These are phyloP conservation scores for Hirsutella thompsonii DNA, from an alignment of 2,329 filamentous ascomycete species.

Conservation along the genomic window DNA sequence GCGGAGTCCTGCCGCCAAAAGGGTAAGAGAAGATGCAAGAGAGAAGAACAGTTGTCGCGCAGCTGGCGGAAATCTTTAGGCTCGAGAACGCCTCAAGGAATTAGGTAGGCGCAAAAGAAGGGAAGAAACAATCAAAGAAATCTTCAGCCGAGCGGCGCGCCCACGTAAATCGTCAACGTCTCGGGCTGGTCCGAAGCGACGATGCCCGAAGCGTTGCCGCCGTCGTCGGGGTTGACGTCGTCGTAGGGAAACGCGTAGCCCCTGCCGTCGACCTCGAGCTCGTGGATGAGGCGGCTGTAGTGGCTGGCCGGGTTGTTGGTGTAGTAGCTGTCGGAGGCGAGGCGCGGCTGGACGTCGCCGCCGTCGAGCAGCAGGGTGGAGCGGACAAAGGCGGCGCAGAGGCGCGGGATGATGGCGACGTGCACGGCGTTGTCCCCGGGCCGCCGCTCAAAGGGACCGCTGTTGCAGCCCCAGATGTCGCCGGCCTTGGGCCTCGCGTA, in stretches of 20 bases:
- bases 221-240: conserved; percentile 46
- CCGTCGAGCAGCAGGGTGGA: conserved; percentile 30
- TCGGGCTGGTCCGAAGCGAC: conserved; percentile 13
- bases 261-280: conserved; percentile 41
- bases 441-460: conserved; percentile 28
- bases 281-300: conserved; percentile 48
- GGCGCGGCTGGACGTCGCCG: conserved; percentile 31
- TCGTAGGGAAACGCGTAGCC: conserved; percentile 59
- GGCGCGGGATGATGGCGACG: conserved; percentile 28
- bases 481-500: conserved; percentile 28
- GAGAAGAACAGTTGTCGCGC: too few species aligned
- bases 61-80: too few species aligned
- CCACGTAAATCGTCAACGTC: conserved; percentile 16
- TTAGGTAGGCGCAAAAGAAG: too few species aligned
- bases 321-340: conserved; percentile 29
- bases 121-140: too few species aligned
- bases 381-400: conserved; percentile 39
- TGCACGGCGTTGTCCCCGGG: conserved; percentile 25
- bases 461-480: conserved; percentile 40
- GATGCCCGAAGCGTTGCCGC: conserved; percentile 31
- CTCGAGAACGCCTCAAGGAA: too few species aligned
- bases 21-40: too few species aligned
- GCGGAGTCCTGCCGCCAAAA: too few species aligned
- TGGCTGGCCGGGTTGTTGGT: conserved; percentile 32
- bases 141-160: conserved; percentile 6